Base-by-base conservation (phyloP, 2,329 filamentous ascomycete species). In the Cladosporium sp. region DNA sequence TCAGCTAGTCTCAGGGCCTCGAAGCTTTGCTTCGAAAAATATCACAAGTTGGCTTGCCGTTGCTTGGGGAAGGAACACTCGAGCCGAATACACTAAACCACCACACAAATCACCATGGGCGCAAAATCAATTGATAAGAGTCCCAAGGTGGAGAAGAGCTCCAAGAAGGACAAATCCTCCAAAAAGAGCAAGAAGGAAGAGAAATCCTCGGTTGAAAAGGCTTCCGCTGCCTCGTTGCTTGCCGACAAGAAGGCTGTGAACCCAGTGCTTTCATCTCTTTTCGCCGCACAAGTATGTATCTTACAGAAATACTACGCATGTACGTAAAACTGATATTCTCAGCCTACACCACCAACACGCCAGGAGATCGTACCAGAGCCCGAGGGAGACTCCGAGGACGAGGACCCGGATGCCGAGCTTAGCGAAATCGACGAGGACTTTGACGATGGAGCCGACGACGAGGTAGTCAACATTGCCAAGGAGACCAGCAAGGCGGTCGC, bases 201-300 rank as follows among this genome's bases (percentile, higher is more conserved):
- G 61, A 68, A 71, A 62, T 49, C 60, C 11, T 57, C 65, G 14
- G 36, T 30, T 15, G 60, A 66, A 11, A 60, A 67, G 51, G 67
- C 60, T 15, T 61, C 67, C 58, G 67, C 69, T 14, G 72, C 73
- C 61, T 67, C 68, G 6, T 61, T 76, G 65, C 67, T 78, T 14
- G 74, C 74, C 38, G 72, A 75, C 62, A 75, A 78, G 30, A 77
- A 77, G 36, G 74, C 75, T 52, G 73, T 83, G 60, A 80, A 84
- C 68, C 78, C 80, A 21, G 73, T 72, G 44, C 70, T 84, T 36
- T 79, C 80, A n/a, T 82, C 80, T 62, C 75, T 84, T 58, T 84
- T 84, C 73, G 78, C 82, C 15, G 73, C 72, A 24, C 72, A 72
- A 68, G 71, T 74, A 64, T 26, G 51, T 24, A 2, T 10, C n/a